These are phyloP conservation scores for Discostella stelligeroides DNA, from an alignment of 108 stramenopile species.

Conservation along the genomic window DNA sequence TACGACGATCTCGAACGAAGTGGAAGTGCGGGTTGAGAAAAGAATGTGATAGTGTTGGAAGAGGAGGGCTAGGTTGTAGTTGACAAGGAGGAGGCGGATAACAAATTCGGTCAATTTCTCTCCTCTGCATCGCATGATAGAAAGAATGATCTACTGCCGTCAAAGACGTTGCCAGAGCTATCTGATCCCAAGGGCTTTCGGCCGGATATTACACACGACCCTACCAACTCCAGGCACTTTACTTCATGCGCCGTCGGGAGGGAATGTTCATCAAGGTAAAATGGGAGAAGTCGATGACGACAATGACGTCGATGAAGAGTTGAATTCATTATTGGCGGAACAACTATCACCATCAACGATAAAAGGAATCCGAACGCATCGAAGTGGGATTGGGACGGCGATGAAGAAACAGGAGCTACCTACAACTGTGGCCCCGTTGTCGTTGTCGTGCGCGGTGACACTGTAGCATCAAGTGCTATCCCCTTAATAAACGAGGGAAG, in stretches of 20 bases:
- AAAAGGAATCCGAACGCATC: background rate
- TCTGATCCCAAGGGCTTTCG: constrained; percentile 60
- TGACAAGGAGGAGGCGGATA: constrained; percentile 12
- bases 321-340: constrained; percentile 35
- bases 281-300: constrained; percentile 34
- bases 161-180: constrained; percentile 42
- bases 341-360: constrained; percentile 14
- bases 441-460: constrained; percentile 46
- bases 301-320: constrained; percentile 8
- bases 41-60: background rate
- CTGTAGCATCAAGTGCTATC: constrained; percentile 26
- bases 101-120: constrained; percentile 27
- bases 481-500: constrained; percentile 26
- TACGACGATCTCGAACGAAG: constrained; percentile 29
- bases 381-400: background rate
- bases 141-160: background rate
- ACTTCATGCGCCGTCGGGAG: constrained; percentile 85
- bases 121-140: background rate
- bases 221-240: constrained; percentile 76
- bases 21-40: background rate
- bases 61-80: constrained; percentile 22
- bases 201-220: constrained; percentile 48
- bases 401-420: background rate
- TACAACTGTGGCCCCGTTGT: constrained; percentile 86
- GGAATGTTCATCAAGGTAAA: constrained; percentile 11